These are phyloP conservation scores for Deinandra increscens DNA, from an alignment of 129 eudicot species.

Conservation along the genomic window DNA sequence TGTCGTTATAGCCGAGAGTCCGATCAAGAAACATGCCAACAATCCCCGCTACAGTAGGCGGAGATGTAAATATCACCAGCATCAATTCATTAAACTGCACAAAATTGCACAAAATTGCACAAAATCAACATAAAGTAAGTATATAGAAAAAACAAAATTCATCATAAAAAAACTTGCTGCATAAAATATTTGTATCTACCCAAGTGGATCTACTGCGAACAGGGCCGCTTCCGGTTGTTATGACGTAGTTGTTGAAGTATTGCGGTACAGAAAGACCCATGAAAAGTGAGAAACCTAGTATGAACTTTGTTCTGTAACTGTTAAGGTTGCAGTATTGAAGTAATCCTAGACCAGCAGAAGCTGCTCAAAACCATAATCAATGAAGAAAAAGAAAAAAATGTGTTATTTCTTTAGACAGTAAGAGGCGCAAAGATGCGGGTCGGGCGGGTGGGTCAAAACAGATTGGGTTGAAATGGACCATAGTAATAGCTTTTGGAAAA, in stretches of 20 bases:
- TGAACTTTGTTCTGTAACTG: conserved; percentile 89
- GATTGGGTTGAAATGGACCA: not conserved
- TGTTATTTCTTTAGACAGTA: not conserved
- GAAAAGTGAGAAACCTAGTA: conserved; percentile 80
- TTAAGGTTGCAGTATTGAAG: conserved; percentile 96
- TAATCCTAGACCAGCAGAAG: conserved; percentile 84
- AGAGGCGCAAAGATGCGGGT: not conserved
- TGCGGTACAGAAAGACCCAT: conserved; percentile 97
- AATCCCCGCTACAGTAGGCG: conserved; percentile 65
- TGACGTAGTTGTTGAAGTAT: conserved; percentile 60
- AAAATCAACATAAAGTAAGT: not conserved
- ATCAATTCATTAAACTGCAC: conserved; percentile 67
- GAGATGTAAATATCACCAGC: conserved; percentile 81
- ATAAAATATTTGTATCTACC: conserved; percentile 38
- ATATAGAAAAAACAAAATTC: not conserved
- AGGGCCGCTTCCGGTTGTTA: conserved; percentile 74
- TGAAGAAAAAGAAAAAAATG: not conserved
- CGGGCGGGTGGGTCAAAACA: not conserved
- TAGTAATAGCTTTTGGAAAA: not conserved
- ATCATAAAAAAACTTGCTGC: not conserved
- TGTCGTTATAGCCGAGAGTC: conserved; percentile 53
- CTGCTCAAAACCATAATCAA: conserved; percentile 39
- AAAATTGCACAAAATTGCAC: conserved; percentile 74
- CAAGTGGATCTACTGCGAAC: conserved; percentile 56
- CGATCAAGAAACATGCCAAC: conserved; percentile 59